Conservation (phyloP, 176 grass and related monocot species). For the Carex littledalei region DNA sequence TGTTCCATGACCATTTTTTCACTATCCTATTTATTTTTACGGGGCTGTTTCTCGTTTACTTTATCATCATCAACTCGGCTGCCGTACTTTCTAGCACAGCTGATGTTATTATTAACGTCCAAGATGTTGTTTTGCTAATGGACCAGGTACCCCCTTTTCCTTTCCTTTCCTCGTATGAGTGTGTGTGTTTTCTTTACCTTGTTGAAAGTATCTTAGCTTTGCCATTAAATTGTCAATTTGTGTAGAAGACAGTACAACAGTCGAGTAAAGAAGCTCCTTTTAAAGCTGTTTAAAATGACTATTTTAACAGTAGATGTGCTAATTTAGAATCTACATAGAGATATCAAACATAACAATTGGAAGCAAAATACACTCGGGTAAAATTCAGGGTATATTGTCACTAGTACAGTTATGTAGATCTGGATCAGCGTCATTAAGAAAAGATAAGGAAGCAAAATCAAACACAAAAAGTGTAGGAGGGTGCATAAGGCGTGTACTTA, state of each 20-base stretch:
- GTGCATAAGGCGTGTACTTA: neutral
- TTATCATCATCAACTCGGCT: slow-evolving; percentile 86
- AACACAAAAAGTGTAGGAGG: neutral
- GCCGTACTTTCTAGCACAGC: slow-evolving; percentile 71
- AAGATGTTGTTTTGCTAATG: slow-evolving; percentile 93
- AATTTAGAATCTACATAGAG: neutral
- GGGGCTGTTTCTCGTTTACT: slow-evolving; percentile 89
- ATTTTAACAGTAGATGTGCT: neutral
- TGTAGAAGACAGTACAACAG: neutral
- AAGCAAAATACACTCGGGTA: neutral
- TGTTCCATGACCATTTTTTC: slow-evolving; percentile 97
- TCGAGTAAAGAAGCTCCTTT: neutral
- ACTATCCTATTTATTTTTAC: slow-evolving; percentile 88
- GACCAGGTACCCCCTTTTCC: slow-evolving; percentile 54
- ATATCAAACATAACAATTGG: neutral
- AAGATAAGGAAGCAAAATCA: neutral
- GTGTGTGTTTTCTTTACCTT: neutral
- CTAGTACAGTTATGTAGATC: neutral
- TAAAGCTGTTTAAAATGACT: neutral
- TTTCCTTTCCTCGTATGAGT: neutral
- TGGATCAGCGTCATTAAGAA: neutral
- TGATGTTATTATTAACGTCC: slow-evolving; percentile 61
- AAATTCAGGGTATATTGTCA: neutral
- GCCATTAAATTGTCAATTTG: neutral
- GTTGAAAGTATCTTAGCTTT: neutral